Conservation (phyloP, 331 rosid species). For the Malus hybrid region DNA sequence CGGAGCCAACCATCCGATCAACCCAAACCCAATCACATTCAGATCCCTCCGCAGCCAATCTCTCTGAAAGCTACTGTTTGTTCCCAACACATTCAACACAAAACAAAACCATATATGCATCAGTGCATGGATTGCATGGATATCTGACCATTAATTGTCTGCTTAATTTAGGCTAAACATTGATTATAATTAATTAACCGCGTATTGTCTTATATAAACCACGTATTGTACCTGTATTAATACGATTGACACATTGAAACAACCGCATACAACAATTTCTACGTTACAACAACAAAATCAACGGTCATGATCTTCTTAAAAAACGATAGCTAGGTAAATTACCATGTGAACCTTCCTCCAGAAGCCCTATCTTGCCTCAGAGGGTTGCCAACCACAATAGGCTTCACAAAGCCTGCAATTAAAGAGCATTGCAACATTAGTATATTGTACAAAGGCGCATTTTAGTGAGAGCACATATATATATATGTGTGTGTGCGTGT, state of each 20-base stretch:
- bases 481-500: no score
- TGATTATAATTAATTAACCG: no score
- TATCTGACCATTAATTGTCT: neutral
- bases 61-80: conserved; percentile 49
- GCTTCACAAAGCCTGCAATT: conserved; percentile 44
- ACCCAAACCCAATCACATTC: conserved; percentile 79
- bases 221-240: no score
- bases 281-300: neutral
- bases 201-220: no score
- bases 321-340: neutral
- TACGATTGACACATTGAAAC: no score
- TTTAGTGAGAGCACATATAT: neutral
- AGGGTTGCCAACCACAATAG: conserved; percentile 49
- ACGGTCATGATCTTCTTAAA: neutral
- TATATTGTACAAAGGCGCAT: neutral
- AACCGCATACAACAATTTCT: no score
- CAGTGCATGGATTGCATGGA: neutral
- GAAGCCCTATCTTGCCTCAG: conserved; percentile 33
- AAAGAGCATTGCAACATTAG: neutral
- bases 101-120: neutral
- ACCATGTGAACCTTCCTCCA: conserved; percentile 58
- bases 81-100: neutral
- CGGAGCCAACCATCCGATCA: conserved; percentile 81
- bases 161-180: neutral
- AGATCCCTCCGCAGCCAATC: conserved; percentile 70